phyloP scores from a whole-genome alignment of 495 filamentous ascomycete species.

The Lentithecium fluviatile region DNA sequence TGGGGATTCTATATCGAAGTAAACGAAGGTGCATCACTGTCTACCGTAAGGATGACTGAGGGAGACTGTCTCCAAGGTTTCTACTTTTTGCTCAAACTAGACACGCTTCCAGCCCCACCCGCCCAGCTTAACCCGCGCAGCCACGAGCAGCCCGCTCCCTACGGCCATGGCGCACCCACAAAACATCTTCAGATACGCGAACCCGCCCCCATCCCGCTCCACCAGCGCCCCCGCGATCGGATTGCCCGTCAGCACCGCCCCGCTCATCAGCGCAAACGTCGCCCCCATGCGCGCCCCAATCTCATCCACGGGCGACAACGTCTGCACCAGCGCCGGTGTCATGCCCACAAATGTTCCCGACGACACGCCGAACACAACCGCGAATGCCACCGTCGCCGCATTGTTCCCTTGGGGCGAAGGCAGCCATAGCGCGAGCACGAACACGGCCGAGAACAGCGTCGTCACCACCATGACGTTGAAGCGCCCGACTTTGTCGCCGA shows the following conservation, averaged over 20 bases:
- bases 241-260: constrained; percentile 66
- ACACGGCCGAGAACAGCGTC: constrained; percentile 57
- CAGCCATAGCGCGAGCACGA: constrained; percentile 70
- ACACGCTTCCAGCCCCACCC: too few species aligned
- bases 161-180: too few species aligned
- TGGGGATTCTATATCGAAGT: too few species aligned
- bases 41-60: too few species aligned
- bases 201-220: constrained; percentile 53
- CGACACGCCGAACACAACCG: constrained; percentile 67
- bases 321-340: constrained; percentile 60
- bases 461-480: constrained; percentile 73
- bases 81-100: too few species aligned
- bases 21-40: too few species aligned
- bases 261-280: constrained; percentile 59
- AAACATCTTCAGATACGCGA: too few species aligned
- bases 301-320: constrained; percentile 69
- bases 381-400: constrained; percentile 63
- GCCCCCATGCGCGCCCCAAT: constrained; percentile 73
- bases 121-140: too few species aligned
- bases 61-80: too few species aligned
- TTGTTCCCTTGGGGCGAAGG: constrained; percentile 59
- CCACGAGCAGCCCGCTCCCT: too few species aligned
- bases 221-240: constrained; percentile 75
- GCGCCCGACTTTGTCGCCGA: constrained; percentile 70
- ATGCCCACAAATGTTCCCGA: constrained; percentile 67